Base-by-base conservation (phyloP, 495 filamentous ascomycete species). In the Tetracladium marchalianum region DNA sequence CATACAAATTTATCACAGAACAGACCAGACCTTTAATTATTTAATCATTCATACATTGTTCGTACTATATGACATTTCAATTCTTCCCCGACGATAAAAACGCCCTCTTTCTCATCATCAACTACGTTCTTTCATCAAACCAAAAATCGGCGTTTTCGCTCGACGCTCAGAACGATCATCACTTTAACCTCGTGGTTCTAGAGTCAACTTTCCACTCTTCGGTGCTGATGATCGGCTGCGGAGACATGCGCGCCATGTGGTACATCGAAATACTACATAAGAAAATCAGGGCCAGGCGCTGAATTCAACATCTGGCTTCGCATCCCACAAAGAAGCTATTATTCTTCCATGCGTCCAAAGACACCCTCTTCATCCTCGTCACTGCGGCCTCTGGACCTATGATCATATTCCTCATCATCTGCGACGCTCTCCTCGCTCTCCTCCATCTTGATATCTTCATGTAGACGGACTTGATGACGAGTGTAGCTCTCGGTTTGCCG, bases 311-410 rank as follows among this genome's bases (percentile, higher is more conserved):
- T 44, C 31, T 5, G 7, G 11, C 12, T 13, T 13, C 18, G 4
- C 4, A 27, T 27, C 22, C 40, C 22, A n/a, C 13, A 15, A 33
- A 32, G 33, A 13, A 16, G 35, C 15, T 46, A 37, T 67, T 74
- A 95, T 65, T 92, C 88, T 60, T 98, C 92, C 90, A 96, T 96
- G 48, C 77, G 78, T 17, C 92, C 92, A 70, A 98, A 98, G 41
- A 98, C 76, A 48, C 87, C 90, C 50, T 95, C 92, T 43, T 96
- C 90, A 40, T 95, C 90, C 53, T 97, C 90, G 58, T 93, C 87
- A 52, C 77, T 80, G 22, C 80, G 77, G 8, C 72, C 74, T 13
- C 76, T 69, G 35, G 68, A 72, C 32, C 70, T 74, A 54, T 70
- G 73, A 45, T 87, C 80, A 49, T 81, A 84, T 33, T 90, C 85